Percentiles rank a stretch among this genome's conserved stretches.
These are phyloP conservation scores for Neonectria ditissima DNA, from an alignment of 2,329 filamentous ascomycete genomes.

Conservation along the genomic window DNA sequence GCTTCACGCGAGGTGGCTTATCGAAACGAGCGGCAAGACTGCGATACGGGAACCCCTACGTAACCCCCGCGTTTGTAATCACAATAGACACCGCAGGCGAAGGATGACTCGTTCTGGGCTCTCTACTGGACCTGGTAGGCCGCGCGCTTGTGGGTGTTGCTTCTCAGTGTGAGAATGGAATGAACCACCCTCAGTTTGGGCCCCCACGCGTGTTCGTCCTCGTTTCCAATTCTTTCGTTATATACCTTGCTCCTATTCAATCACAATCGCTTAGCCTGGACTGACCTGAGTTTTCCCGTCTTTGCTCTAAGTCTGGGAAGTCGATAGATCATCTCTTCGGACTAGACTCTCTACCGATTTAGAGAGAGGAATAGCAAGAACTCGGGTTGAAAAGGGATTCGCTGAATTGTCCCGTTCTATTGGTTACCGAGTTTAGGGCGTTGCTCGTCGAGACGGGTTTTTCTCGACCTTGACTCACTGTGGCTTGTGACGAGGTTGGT, in stretches of 20 bases:
- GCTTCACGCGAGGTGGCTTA: background rate
- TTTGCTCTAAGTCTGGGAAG: background rate
- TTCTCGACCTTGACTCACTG: background rate
- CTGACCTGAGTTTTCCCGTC: background rate
- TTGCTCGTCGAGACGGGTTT: background rate
- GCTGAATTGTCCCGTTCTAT: background rate
- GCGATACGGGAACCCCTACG: background rate
- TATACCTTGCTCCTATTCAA: background rate
- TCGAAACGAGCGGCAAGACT: background rate
- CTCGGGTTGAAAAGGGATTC: background rate
- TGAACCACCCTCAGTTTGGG: background rate
- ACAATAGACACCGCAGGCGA: background rate
- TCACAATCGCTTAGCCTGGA: background rate
- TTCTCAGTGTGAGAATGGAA: background rate
- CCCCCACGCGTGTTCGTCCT: background rate
- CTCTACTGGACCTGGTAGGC: background rate
- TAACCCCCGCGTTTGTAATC: background rate
- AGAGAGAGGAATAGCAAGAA: background rate
- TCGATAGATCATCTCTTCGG: background rate
- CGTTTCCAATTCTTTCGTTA: background rate
- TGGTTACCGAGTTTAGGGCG: background rate
- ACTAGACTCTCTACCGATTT: background rate
- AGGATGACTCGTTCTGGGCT: background rate
- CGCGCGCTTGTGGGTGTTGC: background rate
- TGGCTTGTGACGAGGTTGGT: background rate